These are phyloP conservation scores for Colletotrichum sp. DNA, from an alignment of 2,329 filamentous ascomycete genomes.

Conservation along the genomic window DNA sequence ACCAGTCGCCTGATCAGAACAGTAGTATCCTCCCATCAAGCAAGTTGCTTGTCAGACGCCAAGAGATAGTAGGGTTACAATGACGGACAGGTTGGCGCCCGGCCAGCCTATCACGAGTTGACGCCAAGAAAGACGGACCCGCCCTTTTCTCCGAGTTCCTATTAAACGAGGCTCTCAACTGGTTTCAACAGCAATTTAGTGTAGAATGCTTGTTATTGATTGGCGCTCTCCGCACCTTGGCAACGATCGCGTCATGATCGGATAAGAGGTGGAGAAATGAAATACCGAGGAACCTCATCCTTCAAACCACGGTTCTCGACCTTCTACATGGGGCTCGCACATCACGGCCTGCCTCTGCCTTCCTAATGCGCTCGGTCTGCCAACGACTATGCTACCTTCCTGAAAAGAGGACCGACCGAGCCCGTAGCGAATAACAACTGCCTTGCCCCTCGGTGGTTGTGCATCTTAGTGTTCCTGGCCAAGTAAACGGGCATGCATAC, in stretches of 20 bases:
- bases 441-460: not conserved
- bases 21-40: not conserved
- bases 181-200: not conserved
- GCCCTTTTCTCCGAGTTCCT: not conserved
- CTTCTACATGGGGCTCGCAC: not conserved
- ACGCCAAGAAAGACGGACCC: not conserved
- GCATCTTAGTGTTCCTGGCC: not conserved
- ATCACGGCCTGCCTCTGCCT: not conserved
- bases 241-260: not conserved
- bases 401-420: not conserved
- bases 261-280: conserved; percentile 17
- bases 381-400: conserved; percentile 7
- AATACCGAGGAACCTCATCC: not conserved
- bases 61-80: conserved; percentile 12
- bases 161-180: not conserved
- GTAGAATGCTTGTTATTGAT: not conserved
- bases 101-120: not conserved
- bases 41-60: not conserved
- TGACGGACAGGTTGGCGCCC: not conserved
- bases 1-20: not conserved
- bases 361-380: conserved; percentile 7
- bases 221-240: not conserved
- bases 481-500: not conserved
- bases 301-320: not conserved
- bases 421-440: not conserved